Conservation (phyloP, 1,284 basidiomycete genomes). For the Cutaneotrichosporon dermatis region DNA sequence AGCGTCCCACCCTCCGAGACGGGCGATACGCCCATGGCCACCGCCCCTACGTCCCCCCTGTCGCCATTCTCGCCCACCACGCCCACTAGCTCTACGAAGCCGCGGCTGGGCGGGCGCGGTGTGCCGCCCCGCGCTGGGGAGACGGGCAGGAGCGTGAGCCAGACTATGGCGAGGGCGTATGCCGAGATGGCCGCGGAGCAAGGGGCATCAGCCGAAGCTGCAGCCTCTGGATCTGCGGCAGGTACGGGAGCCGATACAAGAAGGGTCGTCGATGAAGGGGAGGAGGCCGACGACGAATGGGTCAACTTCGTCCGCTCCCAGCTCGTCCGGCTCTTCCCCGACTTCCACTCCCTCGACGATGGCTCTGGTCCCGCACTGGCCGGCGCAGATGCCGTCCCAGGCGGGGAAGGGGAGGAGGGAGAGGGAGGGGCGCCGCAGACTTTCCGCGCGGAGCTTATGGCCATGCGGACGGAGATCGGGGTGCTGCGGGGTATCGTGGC, state of each 20-base stretch:
- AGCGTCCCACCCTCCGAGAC: not conserved
- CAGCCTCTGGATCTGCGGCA: not conserved
- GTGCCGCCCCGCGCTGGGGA: not conserved
- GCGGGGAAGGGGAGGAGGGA: not conserved
- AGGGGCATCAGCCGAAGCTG: too few species aligned
- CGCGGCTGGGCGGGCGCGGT: not conserved
- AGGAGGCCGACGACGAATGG: slow-evolving; percentile 31
- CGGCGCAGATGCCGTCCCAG: not conserved
- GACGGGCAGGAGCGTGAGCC: not conserved
- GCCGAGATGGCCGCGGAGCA: not conserved
- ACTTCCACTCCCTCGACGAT: slow-evolving; percentile 19
- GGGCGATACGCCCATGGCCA: not conserved
- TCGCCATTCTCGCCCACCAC: not conserved
- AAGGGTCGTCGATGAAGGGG: not conserved
- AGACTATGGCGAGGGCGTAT: slow-evolving; percentile 1
- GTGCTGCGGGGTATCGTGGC: slow-evolving; percentile 34
- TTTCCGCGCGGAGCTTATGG: slow-evolving; percentile 32
- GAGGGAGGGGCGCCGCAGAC: not conserved
- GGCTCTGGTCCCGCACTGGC: not conserved
- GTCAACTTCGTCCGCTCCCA: slow-evolving; percentile 35
- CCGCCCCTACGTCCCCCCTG: not conserved
- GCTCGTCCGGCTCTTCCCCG: slow-evolving; percentile 39
- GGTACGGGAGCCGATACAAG: not conserved
- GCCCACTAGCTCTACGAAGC: not conserved
- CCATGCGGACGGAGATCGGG: slow-evolving; percentile 32